Evolutionary conservation across 2,329 filamentous ascomycete genomes (phyloP).

Genomic region (Magnaporthiopsis incrustans): DNA sequence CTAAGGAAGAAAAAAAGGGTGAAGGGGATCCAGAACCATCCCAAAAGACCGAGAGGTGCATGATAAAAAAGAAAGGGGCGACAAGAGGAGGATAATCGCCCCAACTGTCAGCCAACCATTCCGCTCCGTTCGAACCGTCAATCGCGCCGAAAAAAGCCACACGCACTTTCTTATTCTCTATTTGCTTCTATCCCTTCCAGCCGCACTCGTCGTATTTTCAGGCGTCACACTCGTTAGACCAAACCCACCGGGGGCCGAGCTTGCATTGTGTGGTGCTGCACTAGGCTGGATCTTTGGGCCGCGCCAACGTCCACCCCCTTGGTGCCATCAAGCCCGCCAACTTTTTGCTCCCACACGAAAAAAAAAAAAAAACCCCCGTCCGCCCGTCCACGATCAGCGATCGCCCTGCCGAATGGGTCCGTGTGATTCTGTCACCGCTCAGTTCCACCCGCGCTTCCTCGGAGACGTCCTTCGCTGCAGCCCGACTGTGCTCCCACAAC

Average conservation of each 20-base stretch:
- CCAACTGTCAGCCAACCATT: background rate
- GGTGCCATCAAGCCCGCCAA: background rate
- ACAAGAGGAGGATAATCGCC: background rate
- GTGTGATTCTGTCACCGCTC: slow-evolving; percentile 1
- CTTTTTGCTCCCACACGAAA: background rate
- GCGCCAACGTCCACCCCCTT: background rate
- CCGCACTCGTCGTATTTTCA: background rate
- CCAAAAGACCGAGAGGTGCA: background rate
- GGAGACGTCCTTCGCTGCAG: background rate
- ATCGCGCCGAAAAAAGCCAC: background rate
- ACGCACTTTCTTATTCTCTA: background rate
- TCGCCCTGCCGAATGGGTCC: slow-evolving; percentile 3
- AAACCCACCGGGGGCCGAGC: background rate
- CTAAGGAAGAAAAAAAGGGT: background rate
- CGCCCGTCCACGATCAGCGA: background rate
- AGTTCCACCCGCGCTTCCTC: slow-evolving; percentile 1
- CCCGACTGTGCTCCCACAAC: background rate
- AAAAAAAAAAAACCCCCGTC: background rate
- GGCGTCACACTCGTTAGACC: background rate
- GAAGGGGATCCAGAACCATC: background rate
- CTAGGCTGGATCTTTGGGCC: slow-evolving; percentile 1
- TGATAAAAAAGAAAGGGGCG: background rate
- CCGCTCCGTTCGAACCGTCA: background rate
- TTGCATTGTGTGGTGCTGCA: background rate
- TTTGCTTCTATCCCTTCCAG: background rate